These are phyloP conservation scores for Acrodontium crateriforme DNA, from an alignment of 2,329 filamentous ascomycete species.

Conservation along the genomic window DNA sequence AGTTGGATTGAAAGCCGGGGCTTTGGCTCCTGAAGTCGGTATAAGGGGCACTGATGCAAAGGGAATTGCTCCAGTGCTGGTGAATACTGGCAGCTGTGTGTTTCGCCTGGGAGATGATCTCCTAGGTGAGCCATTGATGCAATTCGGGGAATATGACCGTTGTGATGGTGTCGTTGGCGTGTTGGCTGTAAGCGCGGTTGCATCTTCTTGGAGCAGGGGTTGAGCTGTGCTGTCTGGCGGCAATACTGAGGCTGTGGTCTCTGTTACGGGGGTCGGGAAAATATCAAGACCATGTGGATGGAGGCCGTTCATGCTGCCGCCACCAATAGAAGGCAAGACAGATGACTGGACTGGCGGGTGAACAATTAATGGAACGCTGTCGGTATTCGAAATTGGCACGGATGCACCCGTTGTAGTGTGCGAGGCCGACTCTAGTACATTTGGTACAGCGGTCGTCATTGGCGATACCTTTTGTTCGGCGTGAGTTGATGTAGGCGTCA, in stretches of 20 bases:
- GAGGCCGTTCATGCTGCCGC: neutral
- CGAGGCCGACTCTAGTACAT: neutral
- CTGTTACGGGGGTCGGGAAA: no score
- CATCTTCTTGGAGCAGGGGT: slow-evolving; percentile 6
- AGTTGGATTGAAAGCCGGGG: neutral
- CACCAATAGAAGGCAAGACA: neutral
- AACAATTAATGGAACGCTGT: neutral
- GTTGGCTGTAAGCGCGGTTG: slow-evolving; percentile 1
- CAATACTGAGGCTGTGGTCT: no score
- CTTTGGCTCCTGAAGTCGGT: neutral
- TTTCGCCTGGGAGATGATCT: slow-evolving; percentile 1
- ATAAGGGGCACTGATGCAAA: slow-evolving; percentile 11
- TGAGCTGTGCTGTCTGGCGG: slow-evolving; percentile 7
- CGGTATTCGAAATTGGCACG: neutral
- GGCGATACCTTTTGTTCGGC: neutral
- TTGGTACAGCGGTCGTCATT: neutral
- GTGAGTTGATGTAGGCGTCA: neutral
- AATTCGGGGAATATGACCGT: neutral
- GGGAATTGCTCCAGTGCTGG: slow-evolving; percentile 20
- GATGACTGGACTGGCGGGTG: neutral
- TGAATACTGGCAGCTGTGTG: slow-evolving; percentile 14
- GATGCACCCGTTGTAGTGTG: neutral
- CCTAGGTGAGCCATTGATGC: neutral
- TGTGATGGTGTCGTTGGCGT: slow-evolving; percentile 1
- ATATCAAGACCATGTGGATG: neutral